Conservation (phyloP, 2,329 filamentous ascomycete genomes). For the Lasiodiplodia sp. region DNA sequence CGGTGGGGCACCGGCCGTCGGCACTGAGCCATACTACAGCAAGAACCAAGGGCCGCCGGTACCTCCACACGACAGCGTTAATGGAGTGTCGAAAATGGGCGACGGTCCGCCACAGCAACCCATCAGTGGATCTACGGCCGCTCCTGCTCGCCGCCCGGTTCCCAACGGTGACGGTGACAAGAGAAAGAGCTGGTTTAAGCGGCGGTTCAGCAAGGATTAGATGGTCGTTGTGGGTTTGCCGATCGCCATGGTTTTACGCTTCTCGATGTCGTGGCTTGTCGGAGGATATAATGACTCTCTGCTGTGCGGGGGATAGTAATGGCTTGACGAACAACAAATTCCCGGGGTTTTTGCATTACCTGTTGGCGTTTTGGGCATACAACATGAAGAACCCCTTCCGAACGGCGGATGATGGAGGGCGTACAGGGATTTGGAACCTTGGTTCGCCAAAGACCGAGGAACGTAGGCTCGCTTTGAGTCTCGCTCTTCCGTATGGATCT, state of each 20-base stretch:
- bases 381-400: conserved; percentile 1
- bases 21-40: conserved; percentile 10
- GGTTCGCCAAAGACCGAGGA: not conserved
- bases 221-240: not conserved
- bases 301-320: conserved; percentile 20
- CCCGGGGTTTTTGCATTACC: conserved; percentile 13
- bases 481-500: not conserved
- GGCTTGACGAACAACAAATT: conserved; percentile 21
- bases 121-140: not conserved
- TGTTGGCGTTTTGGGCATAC: conserved; percentile 18
- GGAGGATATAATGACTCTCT: conserved; percentile 27
- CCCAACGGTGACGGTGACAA: conserved; percentile 63
- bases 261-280: conserved; percentile 11
- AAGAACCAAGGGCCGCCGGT: conserved; percentile 10
- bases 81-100: conserved; percentile 33
- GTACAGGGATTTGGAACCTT: conserved; percentile 9
- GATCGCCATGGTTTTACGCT: conserved; percentile 7
- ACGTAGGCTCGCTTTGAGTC: not conserved
- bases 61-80: conserved; percentile 17
- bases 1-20: conserved; percentile 22
- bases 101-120: conserved; percentile 27
- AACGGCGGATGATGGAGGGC: not conserved
- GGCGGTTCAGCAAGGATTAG: conserved; percentile 75
- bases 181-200: conserved; percentile 88
- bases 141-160: conserved; percentile 10